phyloP scores from a whole-genome alignment of 1,284 basidiomycete genomes.

The Ceratobasidium sp. region DNA sequence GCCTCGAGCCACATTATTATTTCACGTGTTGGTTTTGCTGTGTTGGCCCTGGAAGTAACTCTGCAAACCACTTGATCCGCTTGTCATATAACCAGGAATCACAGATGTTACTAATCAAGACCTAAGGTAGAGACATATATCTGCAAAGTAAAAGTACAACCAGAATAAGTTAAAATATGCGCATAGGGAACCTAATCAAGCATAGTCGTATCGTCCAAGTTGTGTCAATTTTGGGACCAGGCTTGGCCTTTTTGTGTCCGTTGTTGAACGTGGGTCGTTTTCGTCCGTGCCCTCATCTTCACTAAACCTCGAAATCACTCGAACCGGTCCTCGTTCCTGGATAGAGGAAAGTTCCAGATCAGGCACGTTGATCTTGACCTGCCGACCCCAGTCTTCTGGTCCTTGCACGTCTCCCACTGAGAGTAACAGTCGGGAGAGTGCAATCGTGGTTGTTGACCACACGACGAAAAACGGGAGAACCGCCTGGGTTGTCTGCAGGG shows the following conservation, averaged over 20 bases:
- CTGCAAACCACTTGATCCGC: too few relatives aligned
- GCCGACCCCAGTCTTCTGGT: slow-evolving; percentile 39
- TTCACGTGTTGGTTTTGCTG: too few relatives aligned
- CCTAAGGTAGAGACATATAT: neutral
- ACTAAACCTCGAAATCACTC: slow-evolving; percentile 34
- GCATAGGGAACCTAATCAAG: neutral
- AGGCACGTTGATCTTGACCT: slow-evolving; percentile 30
- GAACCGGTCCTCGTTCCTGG: slow-evolving; percentile 20
- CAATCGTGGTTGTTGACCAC: slow-evolving; percentile 28
- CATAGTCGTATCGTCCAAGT: slow-evolving; percentile 36
- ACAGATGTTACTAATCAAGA: neutral
- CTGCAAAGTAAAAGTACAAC: slow-evolving; percentile 1
- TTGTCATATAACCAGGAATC: too few relatives aligned
- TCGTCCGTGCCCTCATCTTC: slow-evolving; percentile 27
- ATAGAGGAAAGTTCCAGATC: slow-evolving; percentile 31
- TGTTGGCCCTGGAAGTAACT: too few relatives aligned
- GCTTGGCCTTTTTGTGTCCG: neutral
- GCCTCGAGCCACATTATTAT: neutral
- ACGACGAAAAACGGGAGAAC: slow-evolving; percentile 39
- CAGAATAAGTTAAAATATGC: neutral
- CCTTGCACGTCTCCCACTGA: slow-evolving; percentile 37
- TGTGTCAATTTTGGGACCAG: slow-evolving; percentile 21
- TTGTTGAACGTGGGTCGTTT: neutral
- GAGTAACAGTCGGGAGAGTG: slow-evolving; percentile 29
- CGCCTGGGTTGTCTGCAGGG: slow-evolving; percentile 8